A percentile compares a stretch with the other conserved stretches of the same genome.
Evolutionary conservation across 2,329 filamentous ascomycete species (phyloP).

Genomic region (Pestalotiopsis sp.): DNA sequence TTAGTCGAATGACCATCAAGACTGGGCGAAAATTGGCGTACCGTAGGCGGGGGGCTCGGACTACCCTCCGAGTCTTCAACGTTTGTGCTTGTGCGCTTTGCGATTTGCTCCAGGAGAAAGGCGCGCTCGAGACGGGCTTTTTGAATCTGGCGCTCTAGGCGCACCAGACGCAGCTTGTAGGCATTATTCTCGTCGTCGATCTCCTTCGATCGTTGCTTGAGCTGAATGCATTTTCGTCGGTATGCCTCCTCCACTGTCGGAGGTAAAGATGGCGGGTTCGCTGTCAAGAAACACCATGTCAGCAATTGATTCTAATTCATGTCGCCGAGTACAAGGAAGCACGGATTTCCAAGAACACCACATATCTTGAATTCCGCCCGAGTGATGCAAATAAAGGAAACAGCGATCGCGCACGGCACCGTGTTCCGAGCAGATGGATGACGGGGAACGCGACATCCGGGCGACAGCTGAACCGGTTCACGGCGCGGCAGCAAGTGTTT

Average conservation of each 20-base stretch:
- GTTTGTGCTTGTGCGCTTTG: slow-evolving; percentile 73
- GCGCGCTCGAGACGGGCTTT: slow-evolving; percentile 89
- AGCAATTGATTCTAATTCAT: not conserved
- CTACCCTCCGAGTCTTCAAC: slow-evolving; percentile 80
- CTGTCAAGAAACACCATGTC: slow-evolving; percentile 32
- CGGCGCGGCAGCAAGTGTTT: not conserved
- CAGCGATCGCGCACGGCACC: not conserved
- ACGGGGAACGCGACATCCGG: not conserved
- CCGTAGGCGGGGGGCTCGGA: slow-evolving; percentile 78
- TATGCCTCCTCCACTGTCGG: slow-evolving; percentile 96
- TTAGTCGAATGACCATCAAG: slow-evolving; percentile 21
- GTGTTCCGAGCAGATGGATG: not conserved
- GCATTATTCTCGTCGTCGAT: slow-evolving; percentile 91
- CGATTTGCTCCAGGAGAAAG: slow-evolving; percentile 72
- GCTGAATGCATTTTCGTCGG: slow-evolving; percentile 92
- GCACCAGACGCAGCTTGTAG: slow-evolving; percentile 75
- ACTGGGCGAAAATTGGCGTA: slow-evolving; percentile 43
- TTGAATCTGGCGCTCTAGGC: slow-evolving; percentile 83
- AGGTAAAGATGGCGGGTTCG: slow-evolving; percentile 66
- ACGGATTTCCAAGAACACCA: not conserved
- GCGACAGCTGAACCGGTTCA: not conserved
- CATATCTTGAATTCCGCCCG: not conserved
- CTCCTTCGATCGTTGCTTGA: slow-evolving; percentile 88
- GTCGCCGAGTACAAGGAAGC: not conserved
- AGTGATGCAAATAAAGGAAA: not conserved